Conservation (phyloP, 176 grass and related monocot species). For the Phoenix dactylifera region DNA sequence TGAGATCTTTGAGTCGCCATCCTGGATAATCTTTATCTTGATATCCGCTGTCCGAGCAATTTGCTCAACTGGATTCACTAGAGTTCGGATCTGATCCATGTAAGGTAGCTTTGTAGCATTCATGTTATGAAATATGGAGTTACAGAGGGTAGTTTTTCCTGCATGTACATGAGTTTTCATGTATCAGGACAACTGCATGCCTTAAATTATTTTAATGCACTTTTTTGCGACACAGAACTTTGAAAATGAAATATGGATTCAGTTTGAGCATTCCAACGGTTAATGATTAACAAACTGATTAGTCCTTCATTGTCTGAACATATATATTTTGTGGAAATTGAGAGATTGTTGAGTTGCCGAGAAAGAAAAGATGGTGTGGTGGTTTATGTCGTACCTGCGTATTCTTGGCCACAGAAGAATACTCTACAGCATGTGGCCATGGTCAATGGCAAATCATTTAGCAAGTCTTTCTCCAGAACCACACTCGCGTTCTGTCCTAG, state of each 20-base stretch:
- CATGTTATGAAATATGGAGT: conserved; percentile 64
- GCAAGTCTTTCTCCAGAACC: conserved; percentile 48
- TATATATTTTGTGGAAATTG: no score
- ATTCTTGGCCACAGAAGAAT: conserved; percentile 60
- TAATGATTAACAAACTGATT: no score
- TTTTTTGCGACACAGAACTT: no score
- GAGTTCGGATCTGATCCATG: conserved; percentile 38
- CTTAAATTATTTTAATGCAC: no score
- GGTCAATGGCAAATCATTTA: conserved; percentile 46
- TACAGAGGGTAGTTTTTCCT: conserved; percentile 74
- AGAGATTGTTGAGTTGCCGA: no score
- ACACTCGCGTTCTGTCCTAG: conserved; percentile 68
- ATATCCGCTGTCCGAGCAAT: conserved; percentile 33
- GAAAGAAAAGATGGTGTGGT: background rate
- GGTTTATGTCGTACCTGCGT: conserved; percentile 36
- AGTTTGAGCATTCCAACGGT: no score
- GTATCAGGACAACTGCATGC: conserved; percentile 7
- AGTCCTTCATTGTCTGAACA: no score
- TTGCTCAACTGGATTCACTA: conserved; percentile 49
- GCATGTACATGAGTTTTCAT: conserved; percentile 28
- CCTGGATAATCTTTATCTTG: conserved; percentile 50
- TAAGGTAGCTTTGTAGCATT: conserved; percentile 36
- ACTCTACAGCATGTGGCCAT: conserved; percentile 56
- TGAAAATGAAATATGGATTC: no score
- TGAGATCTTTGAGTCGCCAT: conserved; percentile 61